A percentile compares a stretch with the other conserved stretches of the same genome.
These are phyloP conservation scores for Dunaliella sp. DNA, from an alignment of 139 green algal species.

Conservation along the genomic window DNA sequence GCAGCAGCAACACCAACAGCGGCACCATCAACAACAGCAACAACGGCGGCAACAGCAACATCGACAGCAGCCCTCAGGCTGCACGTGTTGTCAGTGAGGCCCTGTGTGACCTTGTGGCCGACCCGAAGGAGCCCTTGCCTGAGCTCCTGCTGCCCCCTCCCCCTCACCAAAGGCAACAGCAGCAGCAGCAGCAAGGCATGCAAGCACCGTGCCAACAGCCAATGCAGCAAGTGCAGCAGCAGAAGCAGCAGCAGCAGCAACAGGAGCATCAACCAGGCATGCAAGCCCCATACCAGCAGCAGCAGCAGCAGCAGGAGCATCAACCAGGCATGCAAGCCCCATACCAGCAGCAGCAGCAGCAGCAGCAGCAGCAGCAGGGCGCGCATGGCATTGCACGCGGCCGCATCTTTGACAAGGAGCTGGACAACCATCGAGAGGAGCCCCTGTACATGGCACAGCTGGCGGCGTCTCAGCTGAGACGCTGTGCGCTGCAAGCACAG, in stretches of 20 bases:
- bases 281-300: not conserved
- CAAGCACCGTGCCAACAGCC: too few species aligned
- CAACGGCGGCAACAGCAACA: not conserved
- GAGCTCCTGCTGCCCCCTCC: conserved; percentile 1
- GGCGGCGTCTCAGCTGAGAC: conserved; percentile 19
- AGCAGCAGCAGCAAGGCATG: too few species aligned
- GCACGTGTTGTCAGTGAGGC: conserved; percentile 9
- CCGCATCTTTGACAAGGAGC: conserved; percentile 81
- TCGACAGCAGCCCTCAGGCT: not conserved
- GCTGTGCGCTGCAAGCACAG: not conserved
- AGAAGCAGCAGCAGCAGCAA: too few species aligned
- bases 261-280: too few species aligned
- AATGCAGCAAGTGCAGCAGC: not conserved
- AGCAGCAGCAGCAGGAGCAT: not conserved
- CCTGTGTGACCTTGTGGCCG: conserved; percentile 5
- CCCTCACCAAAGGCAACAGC: not conserved
- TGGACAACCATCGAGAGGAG: conserved; percentile 86
- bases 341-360: not conserved
- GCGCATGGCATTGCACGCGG: conserved; percentile 1
- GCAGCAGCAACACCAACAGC: not conserved
- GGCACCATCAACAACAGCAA: not conserved
- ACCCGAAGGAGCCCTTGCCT: conserved; percentile 17
- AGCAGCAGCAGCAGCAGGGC: not conserved
- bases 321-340: not conserved
- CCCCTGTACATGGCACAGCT: conserved; percentile 69